A percentile compares a stretch with the other conserved stretches of the same genome.
Conservation (phyloP, 345 rosid genomes). For the Odontarrhena argentea region DNA sequence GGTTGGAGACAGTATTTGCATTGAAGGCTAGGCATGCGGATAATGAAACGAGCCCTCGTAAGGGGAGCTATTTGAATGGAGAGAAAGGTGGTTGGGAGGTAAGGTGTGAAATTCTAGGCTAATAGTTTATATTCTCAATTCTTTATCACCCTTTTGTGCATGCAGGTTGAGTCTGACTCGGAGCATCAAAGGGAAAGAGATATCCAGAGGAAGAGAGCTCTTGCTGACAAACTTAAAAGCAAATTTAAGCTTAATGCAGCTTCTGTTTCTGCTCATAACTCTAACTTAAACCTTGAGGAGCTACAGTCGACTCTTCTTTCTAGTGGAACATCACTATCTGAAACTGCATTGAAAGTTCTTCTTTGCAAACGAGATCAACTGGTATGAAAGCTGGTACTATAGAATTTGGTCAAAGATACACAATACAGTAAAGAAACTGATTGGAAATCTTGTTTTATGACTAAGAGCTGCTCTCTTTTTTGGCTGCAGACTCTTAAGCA, state of each 20-base stretch:
- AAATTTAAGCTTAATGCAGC: not conserved
- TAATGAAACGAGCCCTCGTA: slow-evolving; percentile 31
- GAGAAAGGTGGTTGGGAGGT: slow-evolving; percentile 37
- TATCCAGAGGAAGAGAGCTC: slow-evolving; percentile 33
- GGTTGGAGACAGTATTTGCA: slow-evolving; percentile 9
- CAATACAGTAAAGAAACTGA: slow-evolving; percentile 2
- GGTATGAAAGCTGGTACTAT: slow-evolving; percentile 45
- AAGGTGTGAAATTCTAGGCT: slow-evolving; percentile 12
- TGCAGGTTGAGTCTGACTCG: slow-evolving; percentile 29
- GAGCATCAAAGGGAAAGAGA: slow-evolving; percentile 40
- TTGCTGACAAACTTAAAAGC: slow-evolving; percentile 24
- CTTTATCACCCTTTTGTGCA: slow-evolving; percentile 15
- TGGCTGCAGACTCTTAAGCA: slow-evolving; percentile 63
- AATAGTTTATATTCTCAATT: not conserved
- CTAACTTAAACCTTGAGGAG: slow-evolving; percentile 47
- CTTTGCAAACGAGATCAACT: slow-evolving; percentile 60
- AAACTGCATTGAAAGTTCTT: slow-evolving; percentile 56
- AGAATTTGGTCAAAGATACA: slow-evolving; percentile 10
- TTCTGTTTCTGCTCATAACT: slow-evolving; percentile 32
- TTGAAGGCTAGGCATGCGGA: slow-evolving; percentile 21
- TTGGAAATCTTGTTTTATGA: not conserved
- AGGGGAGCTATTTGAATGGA: slow-evolving; percentile 21
- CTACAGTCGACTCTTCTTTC: slow-evolving; percentile 44
- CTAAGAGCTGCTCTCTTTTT: slow-evolving; percentile 1
- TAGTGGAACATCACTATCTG: slow-evolving; percentile 47